A percentile compares a stretch with the other conserved stretches of the same genome.
These are phyloP conservation scores for Symbiodinium natans DNA, from an alignment of 73 alveolate genomes.

Conservation along the genomic window DNA sequence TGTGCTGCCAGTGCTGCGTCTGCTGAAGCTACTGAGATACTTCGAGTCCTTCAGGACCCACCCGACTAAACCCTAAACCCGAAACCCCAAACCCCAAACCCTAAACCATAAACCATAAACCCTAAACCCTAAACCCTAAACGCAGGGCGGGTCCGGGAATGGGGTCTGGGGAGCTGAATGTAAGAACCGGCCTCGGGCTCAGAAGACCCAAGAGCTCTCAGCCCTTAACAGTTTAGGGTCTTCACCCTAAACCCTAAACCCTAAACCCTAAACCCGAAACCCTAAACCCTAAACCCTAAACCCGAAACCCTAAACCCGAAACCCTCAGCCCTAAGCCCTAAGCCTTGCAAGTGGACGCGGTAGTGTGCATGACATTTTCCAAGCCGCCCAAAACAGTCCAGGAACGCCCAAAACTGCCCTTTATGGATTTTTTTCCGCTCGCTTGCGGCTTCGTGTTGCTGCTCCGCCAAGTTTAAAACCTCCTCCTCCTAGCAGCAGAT, in stretches of 20 bases:
- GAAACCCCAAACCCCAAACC: too few relatives aligned
- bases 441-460: too few relatives aligned
- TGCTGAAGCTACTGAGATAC: not conserved
- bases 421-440: too few relatives aligned
- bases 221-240: not conserved
- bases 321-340: not conserved
- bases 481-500: too few relatives aligned
- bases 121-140: not conserved
- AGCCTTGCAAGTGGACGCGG: too few relatives aligned
- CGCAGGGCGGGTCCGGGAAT: not conserved
- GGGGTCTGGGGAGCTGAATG: too few relatives aligned
- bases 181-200: not conserved
- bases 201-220: too few relatives aligned
- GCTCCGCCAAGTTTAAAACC: too few relatives aligned
- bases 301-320: not conserved
- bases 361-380: too few relatives aligned
- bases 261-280: not conserved
- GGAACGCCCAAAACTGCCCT: too few relatives aligned
- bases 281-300: not conserved
- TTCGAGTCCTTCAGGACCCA: not conserved
- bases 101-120: not conserved
- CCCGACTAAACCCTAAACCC: not conserved
- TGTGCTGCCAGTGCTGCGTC: slow-evolving; percentile 8
- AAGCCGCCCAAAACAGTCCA: too few relatives aligned
- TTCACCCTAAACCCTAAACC: too few relatives aligned